Percentiles rank a stretch among this genome's conserved stretches.
Conservation (phyloP, 306 rosid genomes). For the Pyrus bretschneideri region DNA sequence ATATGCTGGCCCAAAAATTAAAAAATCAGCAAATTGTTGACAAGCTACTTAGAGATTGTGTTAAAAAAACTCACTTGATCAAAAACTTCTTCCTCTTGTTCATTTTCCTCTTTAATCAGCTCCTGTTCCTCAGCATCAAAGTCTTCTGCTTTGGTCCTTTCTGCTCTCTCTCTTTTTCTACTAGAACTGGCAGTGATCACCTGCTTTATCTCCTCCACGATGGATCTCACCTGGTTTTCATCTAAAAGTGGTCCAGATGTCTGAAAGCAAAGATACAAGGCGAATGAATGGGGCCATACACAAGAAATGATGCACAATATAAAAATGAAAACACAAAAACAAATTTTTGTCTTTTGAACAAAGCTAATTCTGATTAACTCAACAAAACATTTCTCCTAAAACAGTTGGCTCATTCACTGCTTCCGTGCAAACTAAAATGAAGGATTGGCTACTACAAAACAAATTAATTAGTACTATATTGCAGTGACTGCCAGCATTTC, state of each 20-base stretch:
- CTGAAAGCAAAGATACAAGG: slow-evolving; percentile 21
- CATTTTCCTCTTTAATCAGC: slow-evolving; percentile 89
- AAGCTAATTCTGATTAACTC: neutral
- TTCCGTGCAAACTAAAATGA: neutral
- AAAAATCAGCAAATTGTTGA: neutral
- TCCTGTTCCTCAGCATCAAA: slow-evolving; percentile 95
- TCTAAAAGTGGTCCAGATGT: slow-evolving; percentile 79
- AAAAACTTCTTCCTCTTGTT: slow-evolving; percentile 97
- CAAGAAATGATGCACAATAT: neutral
- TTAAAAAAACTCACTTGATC: slow-evolving; percentile 59
- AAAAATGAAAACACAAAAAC: neutral
- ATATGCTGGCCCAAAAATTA: too few relatives aligned
- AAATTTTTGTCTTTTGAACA: neutral
- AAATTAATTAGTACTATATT: too few relatives aligned
- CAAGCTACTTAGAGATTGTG: neutral
- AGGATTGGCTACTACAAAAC: neutral
- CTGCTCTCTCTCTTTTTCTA: slow-evolving; percentile 78
- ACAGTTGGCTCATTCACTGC: neutral
- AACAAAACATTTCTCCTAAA: neutral
- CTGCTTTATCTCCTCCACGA: slow-evolving; percentile 84
- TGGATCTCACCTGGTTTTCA: slow-evolving; percentile 71
- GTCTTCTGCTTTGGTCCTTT: slow-evolving; percentile 84
- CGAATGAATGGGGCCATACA: neutral
- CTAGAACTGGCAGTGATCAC: slow-evolving; percentile 86
- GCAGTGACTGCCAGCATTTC: neutral